Evolutionary conservation across 148 eudicot species (phyloP).

Genomic region (Fallopia convolvulus): DNA sequence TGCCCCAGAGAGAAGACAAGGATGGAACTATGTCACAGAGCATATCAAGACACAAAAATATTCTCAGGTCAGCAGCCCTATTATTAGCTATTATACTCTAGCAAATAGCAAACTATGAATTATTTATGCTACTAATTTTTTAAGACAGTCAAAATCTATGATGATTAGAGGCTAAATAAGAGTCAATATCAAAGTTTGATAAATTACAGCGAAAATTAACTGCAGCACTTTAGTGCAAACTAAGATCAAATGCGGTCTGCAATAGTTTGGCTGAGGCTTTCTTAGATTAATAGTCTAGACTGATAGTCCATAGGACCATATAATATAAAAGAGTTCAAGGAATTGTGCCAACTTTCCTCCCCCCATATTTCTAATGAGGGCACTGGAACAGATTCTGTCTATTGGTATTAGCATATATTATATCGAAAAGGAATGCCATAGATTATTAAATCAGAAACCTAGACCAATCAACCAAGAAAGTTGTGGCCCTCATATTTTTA

Average conservation of each 20-base stretch:
- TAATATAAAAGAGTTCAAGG: not conserved
- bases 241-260: not conserved
- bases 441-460: not conserved
- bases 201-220: not conserved
- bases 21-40: not conserved
- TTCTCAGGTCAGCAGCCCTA: not conserved
- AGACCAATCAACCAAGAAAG: not conserved
- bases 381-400: not conserved
- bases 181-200: too few relatives aligned
- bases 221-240: not conserved
- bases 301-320: too few relatives aligned
- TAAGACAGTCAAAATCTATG: not conserved
- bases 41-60: not conserved
- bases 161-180: not conserved
- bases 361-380: not conserved
- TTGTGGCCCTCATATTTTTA: not conserved
- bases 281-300: not conserved
- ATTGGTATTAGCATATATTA: not conserved
- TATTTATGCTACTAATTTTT: not conserved
- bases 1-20: not conserved
- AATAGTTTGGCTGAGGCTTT: not conserved
- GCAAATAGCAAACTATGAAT: not conserved
- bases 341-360: not conserved
- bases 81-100: not conserved
- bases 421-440: not conserved